Conservation (phyloP, 257 asterid genomes). For the Capsicum rhomboideum region DNA sequence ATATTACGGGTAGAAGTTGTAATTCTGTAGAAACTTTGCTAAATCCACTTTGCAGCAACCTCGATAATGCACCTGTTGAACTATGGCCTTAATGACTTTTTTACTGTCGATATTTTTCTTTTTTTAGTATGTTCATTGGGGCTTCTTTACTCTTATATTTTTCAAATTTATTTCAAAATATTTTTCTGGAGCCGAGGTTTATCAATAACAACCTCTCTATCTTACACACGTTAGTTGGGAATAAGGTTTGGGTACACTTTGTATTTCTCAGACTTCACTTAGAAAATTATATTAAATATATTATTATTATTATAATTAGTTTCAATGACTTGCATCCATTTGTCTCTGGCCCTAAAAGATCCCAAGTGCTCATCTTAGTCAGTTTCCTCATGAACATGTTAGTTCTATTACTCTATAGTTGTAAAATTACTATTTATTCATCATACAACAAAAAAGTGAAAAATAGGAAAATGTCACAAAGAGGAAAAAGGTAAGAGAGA, state of each 20-base stretch:
- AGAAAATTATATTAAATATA: not conserved
- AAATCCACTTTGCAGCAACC: too few relatives aligned
- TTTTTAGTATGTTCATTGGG: not conserved
- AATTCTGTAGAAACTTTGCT: too few relatives aligned
- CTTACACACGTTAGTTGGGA: not conserved
- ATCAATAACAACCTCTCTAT: not conserved
- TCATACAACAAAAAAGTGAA: not conserved
- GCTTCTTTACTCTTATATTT: not conserved
- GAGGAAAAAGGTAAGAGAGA: not conserved
- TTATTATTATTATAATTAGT: not conserved
- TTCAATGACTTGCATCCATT: not conserved
- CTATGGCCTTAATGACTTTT: too few relatives aligned
- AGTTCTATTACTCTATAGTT: not conserved
- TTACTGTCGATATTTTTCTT: too few relatives aligned
- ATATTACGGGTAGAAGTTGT: too few relatives aligned
- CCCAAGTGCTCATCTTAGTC: not conserved
- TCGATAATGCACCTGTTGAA: too few relatives aligned
- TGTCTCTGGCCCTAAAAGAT: not conserved
- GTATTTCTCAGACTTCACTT: not conserved
- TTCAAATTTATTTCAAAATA: not conserved
- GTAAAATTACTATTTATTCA: not conserved
- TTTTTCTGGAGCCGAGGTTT: too few relatives aligned
- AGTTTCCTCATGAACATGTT: not conserved
- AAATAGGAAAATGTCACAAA: not conserved
- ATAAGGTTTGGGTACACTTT: not conserved